Base-by-base conservation (phyloP, 108 stramenopile species). In the Cylindrotheca fusiformis region DNA sequence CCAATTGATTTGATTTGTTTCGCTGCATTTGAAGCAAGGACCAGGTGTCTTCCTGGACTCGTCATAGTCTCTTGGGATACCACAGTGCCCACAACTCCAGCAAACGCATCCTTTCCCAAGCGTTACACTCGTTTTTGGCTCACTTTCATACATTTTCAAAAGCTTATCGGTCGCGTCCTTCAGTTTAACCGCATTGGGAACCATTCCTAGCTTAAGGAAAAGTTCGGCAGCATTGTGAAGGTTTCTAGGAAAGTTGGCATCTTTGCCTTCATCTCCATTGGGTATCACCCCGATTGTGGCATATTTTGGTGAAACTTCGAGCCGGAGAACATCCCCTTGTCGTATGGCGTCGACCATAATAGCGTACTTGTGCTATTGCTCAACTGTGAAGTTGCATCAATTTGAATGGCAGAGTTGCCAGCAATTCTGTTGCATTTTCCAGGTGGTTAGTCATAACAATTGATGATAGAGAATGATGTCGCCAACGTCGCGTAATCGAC, bases 201-300 rank as follows among this genome's bases (percentile, higher is more conserved):
- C 65, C 47, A 72, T 45, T 2, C 65, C 64, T 21, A 44, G 19
- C 28, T 52, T 50, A 22, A 72, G 56, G 55, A 72, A 72, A 27
- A 72, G 56, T 60, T 72, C 71, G 4, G 65, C 71, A 3, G 57
- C 71, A 56, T 66, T 72, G 27, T 72, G 65, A 17, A 72, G 36
- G 41, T 66, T 72, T 8, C 48, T 29, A 21, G 71, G 71, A 21
- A 72, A 59, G 29, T 72, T 72, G 14, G n/a, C 20, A 48, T 72
- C 71, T 14, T 46, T 44, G 3, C 48, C 65, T 58, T 72, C 71
- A 20, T 52, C 65, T 2, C 14, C 32, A 20, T 72, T 64, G 3
- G 62, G 62, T 25, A 48, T 19, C 2, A 72, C 65, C 4, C 25
- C 25, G 26, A 72, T 48, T 5, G 26, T 20, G 36, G 64, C 64